Conservation (phyloP, 176 grass and related monocot genomes). For the Musa acuminata region DNA sequence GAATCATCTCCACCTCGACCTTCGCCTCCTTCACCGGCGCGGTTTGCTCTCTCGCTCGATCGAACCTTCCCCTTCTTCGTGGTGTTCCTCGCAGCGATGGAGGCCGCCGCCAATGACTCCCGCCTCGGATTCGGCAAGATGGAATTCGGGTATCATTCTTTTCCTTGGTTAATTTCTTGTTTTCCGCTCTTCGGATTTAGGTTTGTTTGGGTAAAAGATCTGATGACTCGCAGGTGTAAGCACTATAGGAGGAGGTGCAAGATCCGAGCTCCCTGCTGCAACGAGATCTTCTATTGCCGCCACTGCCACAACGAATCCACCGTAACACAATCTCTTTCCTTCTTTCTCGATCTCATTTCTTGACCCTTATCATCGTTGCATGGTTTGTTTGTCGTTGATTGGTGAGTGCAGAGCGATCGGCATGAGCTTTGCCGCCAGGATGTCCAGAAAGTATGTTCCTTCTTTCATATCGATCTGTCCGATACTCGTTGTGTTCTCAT, state of each 20-base stretch:
- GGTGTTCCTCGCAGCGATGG: background rate
- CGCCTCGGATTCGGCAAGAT: conserved; percentile 48
- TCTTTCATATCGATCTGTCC: background rate
- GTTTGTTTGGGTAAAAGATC: background rate
- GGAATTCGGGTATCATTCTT: conserved; percentile 45
- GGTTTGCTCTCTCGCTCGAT: background rate
- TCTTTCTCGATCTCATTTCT: background rate
- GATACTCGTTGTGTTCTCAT: background rate
- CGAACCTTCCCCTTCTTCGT: background rate
- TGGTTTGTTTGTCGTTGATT: conserved; percentile 16
- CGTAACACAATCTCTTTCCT: conserved; percentile 20
- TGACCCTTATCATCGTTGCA: conserved; percentile 1
- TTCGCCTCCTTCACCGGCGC: background rate
- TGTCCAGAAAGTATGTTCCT: conserved; percentile 52
- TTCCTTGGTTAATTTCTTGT: background rate
- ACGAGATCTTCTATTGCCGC: conserved; percentile 71
- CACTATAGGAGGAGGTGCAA: conserved; percentile 90
- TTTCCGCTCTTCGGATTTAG: background rate
- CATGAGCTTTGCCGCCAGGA: conserved; percentile 79
- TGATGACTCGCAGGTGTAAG: conserved; percentile 41
- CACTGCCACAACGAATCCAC: conserved; percentile 88
- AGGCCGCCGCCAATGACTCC: background rate
- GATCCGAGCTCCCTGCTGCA: conserved; percentile 85
- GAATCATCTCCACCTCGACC: background rate
- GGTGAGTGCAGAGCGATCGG: conserved; percentile 47